Evolutionary conservation across 345 rosid species (phyloP).

Genomic region (Eucalyptus cloeziana): DNA sequence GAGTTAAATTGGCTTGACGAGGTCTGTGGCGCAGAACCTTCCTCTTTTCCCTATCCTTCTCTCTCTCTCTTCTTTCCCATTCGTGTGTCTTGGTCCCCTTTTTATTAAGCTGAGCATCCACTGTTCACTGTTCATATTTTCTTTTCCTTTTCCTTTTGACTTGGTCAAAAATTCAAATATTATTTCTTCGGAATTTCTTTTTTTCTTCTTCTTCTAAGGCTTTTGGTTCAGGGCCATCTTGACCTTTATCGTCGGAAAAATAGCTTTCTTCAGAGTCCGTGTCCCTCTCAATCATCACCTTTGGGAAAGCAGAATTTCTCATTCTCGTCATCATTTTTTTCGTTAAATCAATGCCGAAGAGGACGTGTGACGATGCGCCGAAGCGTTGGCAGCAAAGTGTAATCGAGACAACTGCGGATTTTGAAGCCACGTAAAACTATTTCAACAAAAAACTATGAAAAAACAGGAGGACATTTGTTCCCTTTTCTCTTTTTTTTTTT

Average conservation of each 20-base stretch:
- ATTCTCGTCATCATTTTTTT: slow-evolving; percentile 17
- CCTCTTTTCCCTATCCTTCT: no score
- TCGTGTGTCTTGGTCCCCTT: no score
- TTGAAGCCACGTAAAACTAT: no score
- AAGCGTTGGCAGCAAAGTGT: background rate
- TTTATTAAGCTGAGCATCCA: no score
- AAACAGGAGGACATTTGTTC: background rate
- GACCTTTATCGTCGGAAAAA: slow-evolving; percentile 24
- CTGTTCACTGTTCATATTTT: no score
- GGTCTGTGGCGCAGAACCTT: no score
- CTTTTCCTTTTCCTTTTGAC: no score
- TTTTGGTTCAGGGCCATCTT: background rate
- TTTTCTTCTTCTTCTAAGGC: background rate
- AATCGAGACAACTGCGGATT: no score
- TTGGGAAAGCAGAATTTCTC: slow-evolving; percentile 25
- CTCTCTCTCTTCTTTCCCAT: no score
- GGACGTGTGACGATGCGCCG: background rate
- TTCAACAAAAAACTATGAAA: background rate
- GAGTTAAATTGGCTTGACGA: no score
- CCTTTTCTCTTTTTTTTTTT: no score
- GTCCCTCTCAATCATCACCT: slow-evolving; percentile 54
- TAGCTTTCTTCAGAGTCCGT: slow-evolving; percentile 65
- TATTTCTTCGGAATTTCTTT: background rate
- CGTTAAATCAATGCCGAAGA: background rate
- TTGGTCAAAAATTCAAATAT: no score